Percentiles rank a stretch among this genome's conserved stretches.
These are phyloP conservation scores for Hortaea sp. DNA, from an alignment of 2,329 filamentous ascomycete genomes.

Conservation along the genomic window DNA sequence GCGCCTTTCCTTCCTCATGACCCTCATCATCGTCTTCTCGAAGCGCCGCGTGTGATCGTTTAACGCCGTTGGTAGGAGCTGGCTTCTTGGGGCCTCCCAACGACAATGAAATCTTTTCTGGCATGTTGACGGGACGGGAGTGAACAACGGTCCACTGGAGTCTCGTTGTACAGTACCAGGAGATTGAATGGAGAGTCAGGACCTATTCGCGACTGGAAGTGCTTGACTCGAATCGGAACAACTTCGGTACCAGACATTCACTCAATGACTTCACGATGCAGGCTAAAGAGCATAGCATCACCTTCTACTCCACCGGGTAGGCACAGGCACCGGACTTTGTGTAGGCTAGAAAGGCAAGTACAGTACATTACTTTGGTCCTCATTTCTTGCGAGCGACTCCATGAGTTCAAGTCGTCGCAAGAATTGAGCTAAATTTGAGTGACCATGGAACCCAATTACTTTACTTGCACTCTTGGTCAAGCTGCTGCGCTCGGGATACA, in stretches of 20 bases:
- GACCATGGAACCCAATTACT: slow-evolving; percentile 38
- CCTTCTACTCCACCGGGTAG: not conserved
- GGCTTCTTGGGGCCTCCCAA: slow-evolving; percentile 21
- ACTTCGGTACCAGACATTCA: not conserved
- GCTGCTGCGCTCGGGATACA: slow-evolving; percentile 29
- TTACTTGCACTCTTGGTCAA: slow-evolving; percentile 52
- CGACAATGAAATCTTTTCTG: slow-evolving; percentile 21
- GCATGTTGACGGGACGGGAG: not conserved
- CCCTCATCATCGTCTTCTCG: slow-evolving; percentile 34
- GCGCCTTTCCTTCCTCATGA: slow-evolving; percentile 42
- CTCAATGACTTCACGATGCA: slow-evolving; percentile 5
- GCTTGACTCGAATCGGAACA: not conserved
- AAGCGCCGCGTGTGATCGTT: slow-evolving; percentile 32
- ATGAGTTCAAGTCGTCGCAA: not conserved
- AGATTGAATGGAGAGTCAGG: not conserved
- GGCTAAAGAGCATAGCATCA: not conserved
- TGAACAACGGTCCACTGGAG: too few relatives aligned
- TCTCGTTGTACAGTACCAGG: not conserved
- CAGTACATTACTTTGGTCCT: not conserved
- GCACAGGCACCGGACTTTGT: not conserved
- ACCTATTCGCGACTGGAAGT: not conserved
- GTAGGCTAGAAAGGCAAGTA: not conserved
- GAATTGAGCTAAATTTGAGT: not conserved
- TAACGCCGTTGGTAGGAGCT: slow-evolving; percentile 26
- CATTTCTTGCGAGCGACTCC: not conserved